Percentiles rank a stretch among this genome's conserved stretches.
These are phyloP conservation scores for Isatis tinctoria DNA, from an alignment of 345 rosid genomes.

Conservation along the genomic window DNA sequence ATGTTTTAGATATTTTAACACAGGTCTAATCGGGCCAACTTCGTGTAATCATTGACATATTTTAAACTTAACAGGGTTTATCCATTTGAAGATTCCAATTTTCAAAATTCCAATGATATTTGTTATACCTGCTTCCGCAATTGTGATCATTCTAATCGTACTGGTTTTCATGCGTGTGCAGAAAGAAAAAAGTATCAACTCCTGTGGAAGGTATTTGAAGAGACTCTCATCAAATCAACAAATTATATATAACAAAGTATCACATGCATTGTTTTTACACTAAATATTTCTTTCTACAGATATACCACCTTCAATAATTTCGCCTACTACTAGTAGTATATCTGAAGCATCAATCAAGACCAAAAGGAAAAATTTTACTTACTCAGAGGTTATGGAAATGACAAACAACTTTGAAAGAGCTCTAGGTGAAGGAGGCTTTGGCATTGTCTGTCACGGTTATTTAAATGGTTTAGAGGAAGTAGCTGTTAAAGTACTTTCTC, in stretches of 20 bases:
- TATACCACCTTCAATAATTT: background rate
- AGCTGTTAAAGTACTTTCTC: conserved; percentile 9
- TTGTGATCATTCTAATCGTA: background rate
- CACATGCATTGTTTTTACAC: background rate
- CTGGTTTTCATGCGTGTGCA: background rate
- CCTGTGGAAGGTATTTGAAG: background rate
- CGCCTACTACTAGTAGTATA: background rate
- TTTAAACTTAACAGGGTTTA: conserved; percentile 8
- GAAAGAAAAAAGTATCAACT: background rate
- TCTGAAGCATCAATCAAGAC: background rate
- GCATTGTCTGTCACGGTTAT: conserved; percentile 41
- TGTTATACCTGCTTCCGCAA: background rate
- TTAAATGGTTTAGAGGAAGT: conserved; percentile 4
- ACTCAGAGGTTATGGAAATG: conserved; percentile 29
- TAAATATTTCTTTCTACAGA: background rate
- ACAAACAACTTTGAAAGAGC: conserved; percentile 36
- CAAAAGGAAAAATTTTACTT: conserved; percentile 21
- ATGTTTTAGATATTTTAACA: too few species aligned
- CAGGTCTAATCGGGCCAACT: too few species aligned
- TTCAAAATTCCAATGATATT: background rate
- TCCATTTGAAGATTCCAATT: background rate
- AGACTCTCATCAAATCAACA: background rate
- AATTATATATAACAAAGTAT: background rate
- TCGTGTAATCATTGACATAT: background rate
- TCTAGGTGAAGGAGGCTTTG: conserved; percentile 52